These are phyloP conservation scores for Mortierella sp. DNA, from an alignment of 371 early-diverging fungal genomes.

Conservation along the genomic window DNA sequence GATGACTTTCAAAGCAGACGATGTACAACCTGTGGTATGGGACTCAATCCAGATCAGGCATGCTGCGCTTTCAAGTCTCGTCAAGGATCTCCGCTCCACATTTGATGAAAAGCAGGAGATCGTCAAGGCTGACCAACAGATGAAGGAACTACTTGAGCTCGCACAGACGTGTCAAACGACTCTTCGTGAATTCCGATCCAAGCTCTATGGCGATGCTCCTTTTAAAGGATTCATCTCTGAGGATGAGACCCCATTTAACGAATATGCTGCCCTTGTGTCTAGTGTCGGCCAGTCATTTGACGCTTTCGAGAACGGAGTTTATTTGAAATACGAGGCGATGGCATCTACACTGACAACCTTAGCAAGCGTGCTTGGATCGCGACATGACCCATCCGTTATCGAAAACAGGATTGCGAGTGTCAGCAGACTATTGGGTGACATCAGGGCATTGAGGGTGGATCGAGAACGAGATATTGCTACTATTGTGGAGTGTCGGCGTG, in stretches of 20 bases:
- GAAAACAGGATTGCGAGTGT: slow-evolving; percentile 34
- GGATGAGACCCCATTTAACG: slow-evolving; percentile 30
- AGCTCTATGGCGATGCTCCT: slow-evolving; percentile 34
- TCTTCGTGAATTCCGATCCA: slow-evolving; percentile 38
- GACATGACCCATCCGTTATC: slow-evolving; percentile 34
- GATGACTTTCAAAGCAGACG: slow-evolving; percentile 21
- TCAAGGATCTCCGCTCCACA: slow-evolving; percentile 37
- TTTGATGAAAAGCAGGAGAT: slow-evolving; percentile 40
- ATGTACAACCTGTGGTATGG: slow-evolving; percentile 38
- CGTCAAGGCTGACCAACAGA: slow-evolving; percentile 33
- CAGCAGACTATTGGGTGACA: slow-evolving; percentile 26
- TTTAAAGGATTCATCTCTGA: slow-evolving; percentile 36
- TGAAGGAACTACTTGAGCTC: slow-evolving; percentile 38
- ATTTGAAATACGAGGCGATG: slow-evolving; percentile 14
- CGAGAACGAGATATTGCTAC: slow-evolving; percentile 50
- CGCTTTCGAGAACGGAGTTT: slow-evolving; percentile 28
- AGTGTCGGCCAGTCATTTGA: slow-evolving; percentile 31
- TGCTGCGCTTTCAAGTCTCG: slow-evolving; percentile 29
- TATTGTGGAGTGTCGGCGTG: slow-evolving; percentile 40
- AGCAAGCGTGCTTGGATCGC: slow-evolving; percentile 24
- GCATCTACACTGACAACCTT: slow-evolving; percentile 11
- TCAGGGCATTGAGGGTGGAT: slow-evolving; percentile 29
- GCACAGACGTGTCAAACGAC: slow-evolving; percentile 27
- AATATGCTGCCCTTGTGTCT: slow-evolving; percentile 23
- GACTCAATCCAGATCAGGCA: slow-evolving; percentile 52